phyloP scores from a whole-genome alignment of 495 filamentous ascomycete species.

The Penicillium angulare region DNA sequence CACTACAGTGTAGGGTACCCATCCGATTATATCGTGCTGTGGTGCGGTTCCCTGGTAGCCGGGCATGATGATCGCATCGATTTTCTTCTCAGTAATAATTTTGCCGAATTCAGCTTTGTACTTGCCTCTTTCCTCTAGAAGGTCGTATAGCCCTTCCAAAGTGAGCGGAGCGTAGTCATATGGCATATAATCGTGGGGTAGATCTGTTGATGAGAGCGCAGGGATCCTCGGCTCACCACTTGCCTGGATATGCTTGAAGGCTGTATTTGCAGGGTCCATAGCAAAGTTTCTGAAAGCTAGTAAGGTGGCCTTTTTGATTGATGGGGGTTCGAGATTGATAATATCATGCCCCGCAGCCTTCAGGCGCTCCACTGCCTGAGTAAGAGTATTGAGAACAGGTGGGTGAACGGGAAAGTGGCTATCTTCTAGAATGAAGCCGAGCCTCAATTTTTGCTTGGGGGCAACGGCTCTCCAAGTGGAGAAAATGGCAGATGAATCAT shows the following conservation, averaged over 20 bases:
- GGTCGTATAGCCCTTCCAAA: conserved; percentile 14
- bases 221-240: conserved; percentile 24
- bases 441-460: conserved; percentile 2
- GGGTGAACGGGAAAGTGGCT: conserved; percentile 20
- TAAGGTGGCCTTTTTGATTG: conserved; percentile 8
- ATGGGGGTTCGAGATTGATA: conserved; percentile 7
- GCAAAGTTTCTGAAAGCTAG: conserved; percentile 21
- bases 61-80: conserved; percentile 17
- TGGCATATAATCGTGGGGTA: conserved; percentile 12
- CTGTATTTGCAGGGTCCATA: conserved; percentile 18
- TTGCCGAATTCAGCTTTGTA: conserved; percentile 16
- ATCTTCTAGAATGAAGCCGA: conserved; percentile 15
- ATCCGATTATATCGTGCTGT: conserved; percentile 12
- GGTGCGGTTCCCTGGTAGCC: conserved; percentile 18
- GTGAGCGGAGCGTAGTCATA: conserved; percentile 10
- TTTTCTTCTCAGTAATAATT: not conserved
- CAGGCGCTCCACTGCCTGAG: conserved; percentile 4
- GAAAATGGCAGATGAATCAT: conserved; percentile 8
- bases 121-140: conserved; percentile 4
- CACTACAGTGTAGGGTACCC: conserved; percentile 14
- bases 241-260: conserved; percentile 18
- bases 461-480: conserved; percentile 15
- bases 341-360: conserved; percentile 10
- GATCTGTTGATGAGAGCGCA: conserved; percentile 13
- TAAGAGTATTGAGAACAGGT: conserved; percentile 14